phyloP scores from a whole-genome alignment of 2,329 filamentous ascomycete species.

The Kalaharituber pfeilii region DNA sequence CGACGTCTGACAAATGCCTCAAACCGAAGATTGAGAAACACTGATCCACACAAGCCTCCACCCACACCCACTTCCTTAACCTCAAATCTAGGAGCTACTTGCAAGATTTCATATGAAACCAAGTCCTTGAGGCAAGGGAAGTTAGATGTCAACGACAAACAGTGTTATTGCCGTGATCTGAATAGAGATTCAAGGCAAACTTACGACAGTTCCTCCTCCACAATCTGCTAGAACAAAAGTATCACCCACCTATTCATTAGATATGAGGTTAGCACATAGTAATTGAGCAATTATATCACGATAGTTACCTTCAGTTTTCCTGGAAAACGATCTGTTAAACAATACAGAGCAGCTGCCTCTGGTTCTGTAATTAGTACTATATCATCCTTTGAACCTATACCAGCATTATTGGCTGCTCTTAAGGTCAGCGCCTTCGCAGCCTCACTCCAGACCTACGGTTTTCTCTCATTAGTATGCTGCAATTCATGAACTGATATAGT shows the following conservation, averaged over 20 bases:
- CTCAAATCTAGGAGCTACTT: slow-evolving; percentile 47
- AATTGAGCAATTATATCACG: background rate
- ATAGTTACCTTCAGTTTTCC: slow-evolving; percentile 1
- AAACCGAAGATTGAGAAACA: slow-evolving; percentile 60
- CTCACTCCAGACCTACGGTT: slow-evolving; percentile 9
- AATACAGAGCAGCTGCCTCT: slow-evolving; percentile 10
- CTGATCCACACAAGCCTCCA: slow-evolving; percentile 38
- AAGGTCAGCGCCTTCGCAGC: slow-evolving; percentile 5
- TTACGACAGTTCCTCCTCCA: slow-evolving; percentile 11
- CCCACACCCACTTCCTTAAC: slow-evolving; percentile 66
- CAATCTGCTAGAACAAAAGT: slow-evolving; percentile 10
- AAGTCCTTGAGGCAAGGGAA: too few relatives aligned
- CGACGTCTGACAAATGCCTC: slow-evolving; percentile 29
- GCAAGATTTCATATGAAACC: slow-evolving; percentile 65
- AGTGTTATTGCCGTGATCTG: too few relatives aligned
- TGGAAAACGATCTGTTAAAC: slow-evolving; percentile 6
- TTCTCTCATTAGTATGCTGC: too few relatives aligned
- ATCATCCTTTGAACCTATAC: background rate
- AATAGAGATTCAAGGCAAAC: too few relatives aligned
- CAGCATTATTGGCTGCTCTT: slow-evolving; percentile 5
- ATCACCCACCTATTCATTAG: slow-evolving; percentile 6
- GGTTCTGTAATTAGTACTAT: slow-evolving; percentile 9
- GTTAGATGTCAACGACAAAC: too few relatives aligned
- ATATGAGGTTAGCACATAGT: background rate
- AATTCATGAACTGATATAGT: too few relatives aligned